phyloP scores from a whole-genome alignment of 192 early-diverging fungal species.

The Chytriomyces confervae region DNA sequence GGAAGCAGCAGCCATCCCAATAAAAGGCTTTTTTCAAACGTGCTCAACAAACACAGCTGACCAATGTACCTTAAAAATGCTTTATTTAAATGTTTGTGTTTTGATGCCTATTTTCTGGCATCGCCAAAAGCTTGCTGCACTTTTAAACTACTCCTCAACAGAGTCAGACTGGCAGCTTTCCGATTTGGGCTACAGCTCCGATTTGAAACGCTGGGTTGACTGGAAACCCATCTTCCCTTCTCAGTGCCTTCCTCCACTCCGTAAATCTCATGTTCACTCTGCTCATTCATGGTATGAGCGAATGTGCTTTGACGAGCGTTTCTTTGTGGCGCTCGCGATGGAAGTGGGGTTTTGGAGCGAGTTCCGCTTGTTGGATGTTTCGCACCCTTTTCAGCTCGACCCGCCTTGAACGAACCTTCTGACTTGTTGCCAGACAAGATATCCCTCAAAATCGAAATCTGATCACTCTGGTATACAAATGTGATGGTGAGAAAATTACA shows the following conservation, averaged over 20 bases:
- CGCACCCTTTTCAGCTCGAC: neutral
- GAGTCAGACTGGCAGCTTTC: conserved; percentile 42
- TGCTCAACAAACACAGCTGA: too few relatives aligned
- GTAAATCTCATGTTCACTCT: neutral
- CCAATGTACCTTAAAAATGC: too few relatives aligned
- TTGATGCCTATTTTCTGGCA: neutral
- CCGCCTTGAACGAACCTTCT: neutral
- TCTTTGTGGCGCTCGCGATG: too few relatives aligned
- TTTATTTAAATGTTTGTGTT: too few relatives aligned
- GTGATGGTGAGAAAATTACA: neutral
- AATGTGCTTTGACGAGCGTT: too few relatives aligned
- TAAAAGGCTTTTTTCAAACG: too few relatives aligned
- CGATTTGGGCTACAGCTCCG: conserved; percentile 37
- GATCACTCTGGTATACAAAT: conserved; percentile 46
- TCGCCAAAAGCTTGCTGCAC: conserved; percentile 50
- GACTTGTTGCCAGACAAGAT: conserved; percentile 37
- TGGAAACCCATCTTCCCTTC: neutral
- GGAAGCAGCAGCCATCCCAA: too few relatives aligned
- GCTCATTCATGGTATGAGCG: too few relatives aligned
- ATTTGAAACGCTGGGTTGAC: too few relatives aligned
- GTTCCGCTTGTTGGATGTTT: neutral
- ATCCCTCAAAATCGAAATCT: conserved; percentile 59
- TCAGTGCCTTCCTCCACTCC: neutral
- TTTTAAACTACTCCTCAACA: conserved; percentile 51
- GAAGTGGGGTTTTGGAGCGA: too few relatives aligned